Conservation (phyloP, 305 asterid species). For the Euphrasia arctica region DNA sequence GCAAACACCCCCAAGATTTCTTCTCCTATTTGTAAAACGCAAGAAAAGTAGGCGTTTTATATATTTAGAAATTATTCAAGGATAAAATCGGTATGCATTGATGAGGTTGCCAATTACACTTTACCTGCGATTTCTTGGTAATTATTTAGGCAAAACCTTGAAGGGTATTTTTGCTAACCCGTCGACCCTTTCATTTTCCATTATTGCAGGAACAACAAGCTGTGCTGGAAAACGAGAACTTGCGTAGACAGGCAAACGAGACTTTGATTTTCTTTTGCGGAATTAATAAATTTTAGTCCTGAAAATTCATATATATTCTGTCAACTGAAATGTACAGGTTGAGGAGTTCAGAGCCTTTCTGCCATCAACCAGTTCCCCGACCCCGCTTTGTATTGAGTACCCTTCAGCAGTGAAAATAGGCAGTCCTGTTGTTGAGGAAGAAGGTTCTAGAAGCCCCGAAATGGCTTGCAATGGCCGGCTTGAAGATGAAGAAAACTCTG, state of each 20-base stretch:
- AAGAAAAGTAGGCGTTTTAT: no score
- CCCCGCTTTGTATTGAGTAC: constrained; percentile 34
- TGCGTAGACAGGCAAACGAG: constrained; percentile 59
- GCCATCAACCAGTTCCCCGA: constrained; percentile 29
- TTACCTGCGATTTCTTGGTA: background rate
- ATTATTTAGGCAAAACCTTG: background rate
- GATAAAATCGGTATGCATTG: background rate
- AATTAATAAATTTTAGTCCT: background rate
- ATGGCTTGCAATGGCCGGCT: constrained; percentile 36
- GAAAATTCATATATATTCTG: background rate
- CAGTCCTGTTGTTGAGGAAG: constrained; percentile 26
- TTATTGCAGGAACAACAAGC: constrained; percentile 51
- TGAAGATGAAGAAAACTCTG: constrained; percentile 35
- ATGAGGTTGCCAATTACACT: background rate
- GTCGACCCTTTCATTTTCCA: background rate
- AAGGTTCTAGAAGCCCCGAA: constrained; percentile 34
- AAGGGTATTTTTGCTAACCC: background rate
- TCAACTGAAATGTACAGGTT: constrained; percentile 40
- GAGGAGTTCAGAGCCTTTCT: constrained; percentile 44
- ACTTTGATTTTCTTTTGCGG: constrained; percentile 6
- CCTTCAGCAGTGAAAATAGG: constrained; percentile 23
- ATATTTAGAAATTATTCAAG: background rate
- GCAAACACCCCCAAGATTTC: background rate
- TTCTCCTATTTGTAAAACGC: background rate
- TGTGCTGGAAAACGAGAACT: constrained; percentile 46